phyloP scores from a whole-genome alignment of 225 moss, liverwort and hornwort genomes.

The Pseudoscleropodium purum region DNA sequence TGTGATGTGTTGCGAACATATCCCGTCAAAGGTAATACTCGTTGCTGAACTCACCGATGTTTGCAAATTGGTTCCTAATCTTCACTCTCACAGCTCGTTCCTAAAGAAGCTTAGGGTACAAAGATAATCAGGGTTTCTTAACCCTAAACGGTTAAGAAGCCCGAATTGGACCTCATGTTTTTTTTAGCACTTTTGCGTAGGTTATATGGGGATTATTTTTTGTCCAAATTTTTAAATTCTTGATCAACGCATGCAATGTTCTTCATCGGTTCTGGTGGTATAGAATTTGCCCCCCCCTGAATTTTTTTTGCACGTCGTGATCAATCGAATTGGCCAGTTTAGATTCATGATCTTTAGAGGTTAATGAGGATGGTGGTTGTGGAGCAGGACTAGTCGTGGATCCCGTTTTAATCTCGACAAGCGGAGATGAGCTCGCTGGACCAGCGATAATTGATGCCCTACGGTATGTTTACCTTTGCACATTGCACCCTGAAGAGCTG shows the following conservation, averaged over 20 bases:
- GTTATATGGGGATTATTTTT: background rate
- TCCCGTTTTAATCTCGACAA: slow-evolving; percentile 87
- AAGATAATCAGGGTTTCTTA: background rate
- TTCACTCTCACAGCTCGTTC: background rate
- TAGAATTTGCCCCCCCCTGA: background rate
- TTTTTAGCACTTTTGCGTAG: background rate
- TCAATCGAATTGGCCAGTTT: background rate
- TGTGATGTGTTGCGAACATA: slow-evolving; percentile 63
- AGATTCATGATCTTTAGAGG: background rate
- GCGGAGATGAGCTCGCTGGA: slow-evolving; percentile 84
- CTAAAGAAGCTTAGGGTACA: background rate
- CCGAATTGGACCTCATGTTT: background rate
- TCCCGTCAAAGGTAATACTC: slow-evolving; percentile 55
- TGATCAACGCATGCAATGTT: background rate
- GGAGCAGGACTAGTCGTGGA: slow-evolving; percentile 86
- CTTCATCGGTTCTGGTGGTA: background rate
- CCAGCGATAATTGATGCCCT: slow-evolving; percentile 60
- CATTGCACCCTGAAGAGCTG: background rate
- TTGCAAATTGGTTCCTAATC: background rate
- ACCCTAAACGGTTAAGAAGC: background rate
- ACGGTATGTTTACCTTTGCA: slow-evolving; percentile 26
- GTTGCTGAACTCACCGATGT: background rate
- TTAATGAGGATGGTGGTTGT: background rate
- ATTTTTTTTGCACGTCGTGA: background rate
- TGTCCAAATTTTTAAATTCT: background rate